These are phyloP conservation scores for Beauveria varroae DNA, from an alignment of 2,329 filamentous ascomycete species.

Conservation along the genomic window DNA sequence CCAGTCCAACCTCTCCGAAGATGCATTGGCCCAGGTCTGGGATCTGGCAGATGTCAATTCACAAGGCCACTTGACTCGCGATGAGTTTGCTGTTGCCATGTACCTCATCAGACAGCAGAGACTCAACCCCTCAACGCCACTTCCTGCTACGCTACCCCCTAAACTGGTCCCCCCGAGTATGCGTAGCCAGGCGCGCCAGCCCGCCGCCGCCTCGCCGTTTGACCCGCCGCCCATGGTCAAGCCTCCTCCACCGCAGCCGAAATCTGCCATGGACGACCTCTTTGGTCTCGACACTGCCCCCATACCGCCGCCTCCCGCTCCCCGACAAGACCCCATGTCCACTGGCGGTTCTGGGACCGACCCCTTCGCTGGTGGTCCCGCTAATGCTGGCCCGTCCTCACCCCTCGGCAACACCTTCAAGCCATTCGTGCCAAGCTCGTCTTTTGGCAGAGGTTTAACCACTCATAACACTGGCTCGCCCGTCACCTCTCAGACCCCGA, in stretches of 20 bases:
- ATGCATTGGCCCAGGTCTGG: conserved; percentile 90
- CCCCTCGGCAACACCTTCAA: conserved; percentile 58
- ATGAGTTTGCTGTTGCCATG: conserved; percentile 97
- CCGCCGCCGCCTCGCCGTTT: conserved; percentile 37
- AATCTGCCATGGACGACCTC: conserved; percentile 85
- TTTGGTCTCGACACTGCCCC: conserved; percentile 71
- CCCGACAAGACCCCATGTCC: conserved; percentile 54
- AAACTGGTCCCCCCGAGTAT: conserved; percentile 82
- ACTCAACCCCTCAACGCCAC: conserved; percentile 51
- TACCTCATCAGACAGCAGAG: conserved; percentile 89
- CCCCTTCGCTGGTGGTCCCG: conserved; percentile 50
- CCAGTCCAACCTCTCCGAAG: conserved; percentile 83
- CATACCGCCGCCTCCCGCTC: conserved; percentile 42
- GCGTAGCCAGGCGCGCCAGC: conserved; percentile 53
- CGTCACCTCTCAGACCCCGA: conserved; percentile 35
- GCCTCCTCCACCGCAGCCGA: conserved; percentile 42
- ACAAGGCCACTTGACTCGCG: conserved; percentile 73
- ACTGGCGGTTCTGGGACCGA: conserved; percentile 69
- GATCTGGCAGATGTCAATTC: conserved; percentile 92
- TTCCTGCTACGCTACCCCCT: conserved; percentile 71
- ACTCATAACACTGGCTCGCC: conserved; percentile 67
- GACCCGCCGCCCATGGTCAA: conserved; percentile 34
- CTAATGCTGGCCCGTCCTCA: conserved; percentile 49
- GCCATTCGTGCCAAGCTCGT: conserved; percentile 86
- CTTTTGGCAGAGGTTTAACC: conserved; percentile 78